Percentiles rank a stretch among this genome's conserved stretches.
Conservation (phyloP, 306 rosid genomes). For the Rosa rugosa region DNA sequence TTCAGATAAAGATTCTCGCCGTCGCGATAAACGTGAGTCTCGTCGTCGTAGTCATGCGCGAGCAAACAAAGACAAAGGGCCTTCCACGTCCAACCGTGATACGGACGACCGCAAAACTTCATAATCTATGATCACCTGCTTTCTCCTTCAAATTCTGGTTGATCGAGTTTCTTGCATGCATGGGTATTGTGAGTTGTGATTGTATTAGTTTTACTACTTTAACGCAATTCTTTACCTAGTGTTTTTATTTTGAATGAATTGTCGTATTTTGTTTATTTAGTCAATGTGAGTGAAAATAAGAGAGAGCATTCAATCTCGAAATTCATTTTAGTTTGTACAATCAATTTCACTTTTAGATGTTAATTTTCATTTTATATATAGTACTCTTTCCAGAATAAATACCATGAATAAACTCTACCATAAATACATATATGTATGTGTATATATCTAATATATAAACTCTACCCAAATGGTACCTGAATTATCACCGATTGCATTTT, state of each 20-base stretch:
- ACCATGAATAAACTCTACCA: no score
- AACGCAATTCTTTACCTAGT: neutral
- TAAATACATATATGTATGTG: no score
- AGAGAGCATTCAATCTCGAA: no score
- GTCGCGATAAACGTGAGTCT: neutral
- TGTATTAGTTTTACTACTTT: neutral
- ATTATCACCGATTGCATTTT: no score
- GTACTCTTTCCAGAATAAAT: no score
- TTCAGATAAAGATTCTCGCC: neutral
- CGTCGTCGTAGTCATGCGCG: neutral
- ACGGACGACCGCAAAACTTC: neutral
- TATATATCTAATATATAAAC: no score
- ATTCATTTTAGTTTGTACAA: no score
- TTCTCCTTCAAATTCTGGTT: neutral
- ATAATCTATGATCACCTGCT: neutral
- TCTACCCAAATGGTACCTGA: no score
- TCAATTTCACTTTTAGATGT: no score
- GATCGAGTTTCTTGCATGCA: neutral
- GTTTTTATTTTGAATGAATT: no score
- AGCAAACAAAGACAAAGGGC: neutral
- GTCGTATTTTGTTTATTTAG: neutral
- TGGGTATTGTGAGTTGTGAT: neutral
- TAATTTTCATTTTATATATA: no score
- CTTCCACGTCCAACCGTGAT: neutral
- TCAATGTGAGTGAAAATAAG: no score